Base-by-base conservation (phyloP, 352 stramenopile genomes). In the Phytophthora ohioensis region DNA sequence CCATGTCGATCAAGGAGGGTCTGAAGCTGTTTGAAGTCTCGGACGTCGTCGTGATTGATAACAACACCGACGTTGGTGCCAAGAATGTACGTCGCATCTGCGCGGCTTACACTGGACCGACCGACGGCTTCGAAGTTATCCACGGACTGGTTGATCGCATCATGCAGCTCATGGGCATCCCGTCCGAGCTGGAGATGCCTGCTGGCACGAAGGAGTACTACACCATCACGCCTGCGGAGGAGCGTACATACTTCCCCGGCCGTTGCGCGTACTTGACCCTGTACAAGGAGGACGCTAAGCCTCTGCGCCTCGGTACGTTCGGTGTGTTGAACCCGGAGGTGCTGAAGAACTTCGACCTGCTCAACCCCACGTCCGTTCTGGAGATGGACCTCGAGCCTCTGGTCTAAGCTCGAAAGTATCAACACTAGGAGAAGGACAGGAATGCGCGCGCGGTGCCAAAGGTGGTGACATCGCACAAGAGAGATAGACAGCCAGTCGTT, bases 21-120 rank as follows among this genome's bases (percentile, higher is more conserved):
- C 90, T 99, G 51, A 99, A 99, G 79, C 85, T 99, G 35, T 99
- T 99, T 80, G 98, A 99, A 83, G 91, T 99, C 58, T 99, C 92
- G 70, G 98, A 99, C 77, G 98, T 99, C 2, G 97, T 99, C n/a
- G 54, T 99, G 17, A 85, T 97, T 15, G 97, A 99, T 80, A 69
- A 90, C 54, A 79, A 91, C 43, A 90, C 92, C 31, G 93, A 97
- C 67, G 95, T 99, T 7, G 98, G 98, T 53, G 97, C 98, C 17
- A 93, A 92, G 62, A 99, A 99, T 83, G 85, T 96, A 60, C 88
- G 98, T 54, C 88, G 95, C 45, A 88, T 99, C 30, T 98, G 95
- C 52, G 98, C 97, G 34, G 91, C 98, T 17, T 99, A 99, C 84
- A 98, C 97, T 55, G 97, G 98, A 63, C 93, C 92, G 21, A 99